A percentile compares a stretch with the other conserved stretches of the same genome.
Conservation (phyloP, 2,329 filamentous ascomycete species). For the Claviceps sp. region DNA sequence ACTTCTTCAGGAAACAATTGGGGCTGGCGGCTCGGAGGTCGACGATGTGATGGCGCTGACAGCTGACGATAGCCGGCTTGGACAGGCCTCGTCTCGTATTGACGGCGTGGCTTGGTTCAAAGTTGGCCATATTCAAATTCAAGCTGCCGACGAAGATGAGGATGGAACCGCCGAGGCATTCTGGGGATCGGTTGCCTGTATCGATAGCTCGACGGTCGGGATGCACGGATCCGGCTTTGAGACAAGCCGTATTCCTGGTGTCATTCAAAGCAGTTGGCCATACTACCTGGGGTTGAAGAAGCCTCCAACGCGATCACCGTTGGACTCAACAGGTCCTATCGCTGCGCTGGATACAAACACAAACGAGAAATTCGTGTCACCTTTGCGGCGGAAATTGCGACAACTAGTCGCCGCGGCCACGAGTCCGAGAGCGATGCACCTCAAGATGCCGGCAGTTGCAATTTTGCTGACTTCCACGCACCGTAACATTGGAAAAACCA, state of each 20-base stretch:
- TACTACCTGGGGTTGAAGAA: constrained; percentile 75
- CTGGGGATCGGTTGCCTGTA: constrained; percentile 77
- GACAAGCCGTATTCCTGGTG: constrained; percentile 65
- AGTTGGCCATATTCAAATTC: constrained; percentile 57
- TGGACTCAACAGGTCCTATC: constrained; percentile 23
- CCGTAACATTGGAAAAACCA: constrained; percentile 84
- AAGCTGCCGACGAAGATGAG: constrained; percentile 39
- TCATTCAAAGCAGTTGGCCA: constrained; percentile 67
- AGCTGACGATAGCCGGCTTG: constrained; percentile 20
- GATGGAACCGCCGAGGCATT: constrained; percentile 51
- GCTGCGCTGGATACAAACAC: constrained; percentile 32
- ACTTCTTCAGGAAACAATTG: constrained; percentile 60
- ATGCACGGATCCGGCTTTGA: constrained; percentile 88
- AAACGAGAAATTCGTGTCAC: constrained; percentile 38
- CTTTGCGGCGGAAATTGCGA: constrained; percentile 56
- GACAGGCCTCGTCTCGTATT: constrained; percentile 19
- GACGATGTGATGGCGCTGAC: constrained; percentile 55
- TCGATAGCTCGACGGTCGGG: constrained; percentile 75
- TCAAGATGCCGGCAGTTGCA: constrained; percentile 77
- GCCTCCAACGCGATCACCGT: constrained; percentile 33
- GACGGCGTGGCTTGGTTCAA: constrained; percentile 83
- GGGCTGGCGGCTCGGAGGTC: constrained; percentile 48
- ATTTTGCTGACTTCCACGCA: constrained; percentile 86
- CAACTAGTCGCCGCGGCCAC: constrained; percentile 82
- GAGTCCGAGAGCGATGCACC: constrained; percentile 70